Evolutionary conservation across 2,329 filamentous ascomycete genomes (phyloP), one percentile per base, ranked within the genome.

Genomic region (Paraphaeosphaeria sporulosa): DNA sequence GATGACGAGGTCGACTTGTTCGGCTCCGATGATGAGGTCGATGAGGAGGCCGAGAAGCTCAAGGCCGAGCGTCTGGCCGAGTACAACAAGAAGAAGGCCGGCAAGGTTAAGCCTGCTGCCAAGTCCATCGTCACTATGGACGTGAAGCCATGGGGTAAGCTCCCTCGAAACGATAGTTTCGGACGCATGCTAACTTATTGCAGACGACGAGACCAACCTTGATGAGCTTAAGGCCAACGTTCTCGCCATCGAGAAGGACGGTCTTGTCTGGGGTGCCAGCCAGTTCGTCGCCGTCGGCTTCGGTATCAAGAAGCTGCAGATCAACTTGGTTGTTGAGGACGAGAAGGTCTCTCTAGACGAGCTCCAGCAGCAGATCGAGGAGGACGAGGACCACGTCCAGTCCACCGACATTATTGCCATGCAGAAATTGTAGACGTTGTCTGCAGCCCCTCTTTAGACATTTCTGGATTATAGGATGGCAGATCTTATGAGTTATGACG

Each of bases 251-350:
- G 88, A 94, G 83, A 89, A 91, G 86, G 94, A 98, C 52, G 95
- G 95, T 84, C 92, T 99, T 65, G 89, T 96, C 67, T 99, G 95
- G 95, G 94, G 94, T 89, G 89, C 86, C 68, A 94, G 91, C 80
- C 92, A 95, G 86, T 85, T 97, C 68, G 90, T 96, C 55, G 81
- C 94, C 69, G 90, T 99, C 74, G 94, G 94, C 76, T 99, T 92
- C 87, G 95, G 95, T 86, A 96, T 99, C 86, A 95, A 92, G 87
- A 98, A 98, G 89, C 89, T 99, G 67, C 94, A 98, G 88, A 96
- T 99, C 86, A 98, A 92, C 90, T 83, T 98, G 72, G 93, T 98
- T 73, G 85, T 98, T 68, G 95, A 98, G 86, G 95, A 99, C 80
- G 94, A 98, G 70, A 97, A 97, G 88, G 81, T 99, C 78, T 94